Conservation (phyloP, 2,329 filamentous ascomycete genomes). For the Pyrenochaeta sp. region DNA sequence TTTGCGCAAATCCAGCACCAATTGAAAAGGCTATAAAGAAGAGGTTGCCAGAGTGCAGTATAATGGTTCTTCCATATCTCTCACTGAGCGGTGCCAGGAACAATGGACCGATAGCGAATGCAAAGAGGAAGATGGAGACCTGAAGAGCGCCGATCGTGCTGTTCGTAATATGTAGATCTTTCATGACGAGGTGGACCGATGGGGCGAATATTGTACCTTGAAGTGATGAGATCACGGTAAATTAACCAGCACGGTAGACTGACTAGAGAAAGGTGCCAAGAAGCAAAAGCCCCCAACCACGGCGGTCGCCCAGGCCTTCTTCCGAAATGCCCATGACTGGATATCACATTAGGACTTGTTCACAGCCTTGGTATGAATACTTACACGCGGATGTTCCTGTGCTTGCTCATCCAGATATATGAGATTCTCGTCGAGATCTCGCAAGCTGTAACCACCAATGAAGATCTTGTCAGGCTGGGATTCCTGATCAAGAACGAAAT, state of each 20-base stretch:
- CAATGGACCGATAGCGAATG: slow-evolving; percentile 39
- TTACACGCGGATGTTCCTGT: slow-evolving; percentile 12
- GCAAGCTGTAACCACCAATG: slow-evolving; percentile 8
- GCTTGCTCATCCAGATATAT: slow-evolving; percentile 10
- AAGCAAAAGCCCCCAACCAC: slow-evolving; percentile 13
- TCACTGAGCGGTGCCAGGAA: slow-evolving; percentile 39
- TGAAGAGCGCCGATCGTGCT: slow-evolving; percentile 25
- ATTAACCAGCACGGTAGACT: neutral
- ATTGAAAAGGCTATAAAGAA: slow-evolving; percentile 33
- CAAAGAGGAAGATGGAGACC: slow-evolving; percentile 42
- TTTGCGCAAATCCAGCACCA: slow-evolving; percentile 32
- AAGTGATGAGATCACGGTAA: neutral
- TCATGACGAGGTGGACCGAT: slow-evolving; percentile 24
- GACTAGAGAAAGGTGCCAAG: slow-evolving; percentile 15
- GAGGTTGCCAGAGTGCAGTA: slow-evolving; percentile 31
- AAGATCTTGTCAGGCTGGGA: slow-evolving; percentile 9
- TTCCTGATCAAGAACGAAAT: slow-evolving; percentile 9
- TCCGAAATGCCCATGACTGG: slow-evolving; percentile 11
- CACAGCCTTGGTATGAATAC: neutral
- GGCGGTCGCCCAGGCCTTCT: slow-evolving; percentile 12
- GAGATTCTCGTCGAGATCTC: slow-evolving; percentile 9
- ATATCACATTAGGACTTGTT: neutral
- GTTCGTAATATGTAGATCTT: slow-evolving; percentile 27
- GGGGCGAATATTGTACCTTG: slow-evolving; percentile 35
- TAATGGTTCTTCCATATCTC: slow-evolving; percentile 27